Base-by-base conservation (phyloP, 495 filamentous ascomycete species). In the Corynascus novoguineensis region DNA sequence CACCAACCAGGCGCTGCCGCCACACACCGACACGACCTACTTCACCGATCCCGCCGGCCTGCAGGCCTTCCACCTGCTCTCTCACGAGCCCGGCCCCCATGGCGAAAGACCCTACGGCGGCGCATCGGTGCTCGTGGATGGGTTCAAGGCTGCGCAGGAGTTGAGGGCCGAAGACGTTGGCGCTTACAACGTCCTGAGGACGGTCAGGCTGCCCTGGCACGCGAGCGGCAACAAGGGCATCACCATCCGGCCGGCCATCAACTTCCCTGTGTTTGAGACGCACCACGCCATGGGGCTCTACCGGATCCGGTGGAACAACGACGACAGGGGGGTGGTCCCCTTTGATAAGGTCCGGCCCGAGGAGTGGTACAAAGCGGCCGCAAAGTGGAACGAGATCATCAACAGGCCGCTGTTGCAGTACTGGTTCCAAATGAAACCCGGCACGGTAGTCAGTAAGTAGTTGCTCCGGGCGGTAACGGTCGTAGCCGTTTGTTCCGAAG, bases 21-120 rank as follows among this genome's bases (percentile, higher is more conserved):
- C 84, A 8, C 92, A 97, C 66, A 97, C 92, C 4, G 92, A 97
- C 71, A 96, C 81, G 22, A 95, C 91, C 34, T 97, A 97, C 69
- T 97, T 96, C 70, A 86, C 83, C 12, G 90, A 96, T 42, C 92
- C 92, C 0, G 84, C 88, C 11, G 89, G 92, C 25, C 80, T 97
- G 15, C 92, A 97, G 64, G 78, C 91, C 5, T 93, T 97, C 68
- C 92, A 97, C 60, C 74, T 96, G 4, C 80, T 97, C 11, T 89
- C 86, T 2, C 92, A 97, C 67, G 79, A 73, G 3, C 57, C 60
- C 19, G 56, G 60, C 3, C n/a, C n/a, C n/a, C 52, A 55, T 0
- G 71, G 22, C 27, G 44, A 49, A 12, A 75, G 78, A 10, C 84
- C 69, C 5, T 85, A 14, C 5, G 67, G 92, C 10, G 92, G 92